A percentile compares a stretch with the other conserved stretches of the same genome.
Conservation (phyloP, 2,329 filamentous ascomycete genomes). For the Fusarium solani-melongenae region DNA sequence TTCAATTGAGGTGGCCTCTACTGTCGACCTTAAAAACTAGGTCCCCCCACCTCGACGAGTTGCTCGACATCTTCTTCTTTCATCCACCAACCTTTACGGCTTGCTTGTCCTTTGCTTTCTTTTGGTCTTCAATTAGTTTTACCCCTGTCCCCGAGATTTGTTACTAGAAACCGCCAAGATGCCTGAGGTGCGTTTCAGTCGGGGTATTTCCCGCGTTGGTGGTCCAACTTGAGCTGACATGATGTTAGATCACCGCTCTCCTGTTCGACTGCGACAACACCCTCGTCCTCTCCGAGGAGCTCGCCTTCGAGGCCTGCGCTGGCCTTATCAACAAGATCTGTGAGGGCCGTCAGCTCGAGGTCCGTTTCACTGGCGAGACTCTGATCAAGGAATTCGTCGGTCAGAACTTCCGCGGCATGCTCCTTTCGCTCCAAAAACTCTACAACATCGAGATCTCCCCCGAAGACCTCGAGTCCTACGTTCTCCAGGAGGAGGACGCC, state of each 20-base stretch:
- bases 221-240: neutral
- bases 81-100: conserved; percentile 18
- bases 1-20: conserved; percentile 22
- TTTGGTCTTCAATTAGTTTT: conserved; percentile 18
- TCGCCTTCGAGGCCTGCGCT: conserved; percentile 92
- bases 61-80: conserved; percentile 13
- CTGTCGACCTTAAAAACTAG: conserved; percentile 58
- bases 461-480: conserved; percentile 79
- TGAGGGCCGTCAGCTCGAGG: conserved; percentile 68
- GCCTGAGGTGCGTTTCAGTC: conserved; percentile 45
- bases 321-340: conserved; percentile 90
- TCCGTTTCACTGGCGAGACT: conserved; percentile 80
- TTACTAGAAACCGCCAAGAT: conserved; percentile 42
- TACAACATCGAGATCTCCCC: conserved; percentile 76
- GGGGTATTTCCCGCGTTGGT: neutral
- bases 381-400: conserved; percentile 91
- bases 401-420: conserved; percentile 95
- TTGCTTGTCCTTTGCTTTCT: conserved; percentile 16
- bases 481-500: conserved; percentile 80
- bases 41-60: conserved; percentile 29
- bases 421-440: conserved; percentile 78
- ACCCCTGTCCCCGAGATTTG: neutral
- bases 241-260: conserved; percentile 69
- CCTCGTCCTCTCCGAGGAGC: conserved; percentile 88
- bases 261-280: conserved; percentile 91